Evolutionary conservation across 106 monocot species (phyloP), one percentile per base, ranked within the genome.

Genomic region (Dioscorea alata): DNA sequence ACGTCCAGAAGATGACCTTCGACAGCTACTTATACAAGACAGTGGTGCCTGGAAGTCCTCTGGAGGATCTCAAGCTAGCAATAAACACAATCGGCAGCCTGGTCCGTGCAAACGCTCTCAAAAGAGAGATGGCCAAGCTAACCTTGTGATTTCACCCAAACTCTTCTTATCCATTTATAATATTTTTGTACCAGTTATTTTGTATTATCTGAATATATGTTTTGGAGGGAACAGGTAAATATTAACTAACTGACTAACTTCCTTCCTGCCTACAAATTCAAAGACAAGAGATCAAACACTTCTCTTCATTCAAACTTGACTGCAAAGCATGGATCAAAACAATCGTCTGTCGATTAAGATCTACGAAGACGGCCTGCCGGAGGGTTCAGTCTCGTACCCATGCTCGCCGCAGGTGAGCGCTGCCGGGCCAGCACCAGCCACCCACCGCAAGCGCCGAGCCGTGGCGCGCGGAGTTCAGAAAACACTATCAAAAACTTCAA

Each of bases 1-100:
- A 96, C 57, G 96, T 96, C 22, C 96, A 96, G 84, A 96, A 89
- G 86, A 96, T 96, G 96, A 96, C 96, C 12, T 96, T 96, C 66
- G 96, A 96, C 58, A 96, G 96, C 70, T 96, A 96, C 69, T 67
- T 96, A 52, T 96, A 96, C 86, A 96, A 96, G 84, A 51, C 50
- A 48, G 96, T 96, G 19, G 86, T 79, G 68, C 92, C 96, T 0
- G 96, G 96, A 28, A 96, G 80, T 80, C 96, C 96, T 0, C 13
- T 96, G 7, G 89, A 92, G 0, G 96, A 96, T 78, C 62, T 96
- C 71, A 96, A 82, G 68, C 96, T 96, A 34, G 89, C 84, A 8
- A 70, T 96, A 6, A 96, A 86, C 80, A 96, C 96, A 20, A 89
- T 96, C 23, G 92, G 96, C 24, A 82, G 91, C 82, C 74, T 96